Conservation (phyloP, 371 early-diverging fungal genomes). For the Lichtheimia hyalospora region DNA sequence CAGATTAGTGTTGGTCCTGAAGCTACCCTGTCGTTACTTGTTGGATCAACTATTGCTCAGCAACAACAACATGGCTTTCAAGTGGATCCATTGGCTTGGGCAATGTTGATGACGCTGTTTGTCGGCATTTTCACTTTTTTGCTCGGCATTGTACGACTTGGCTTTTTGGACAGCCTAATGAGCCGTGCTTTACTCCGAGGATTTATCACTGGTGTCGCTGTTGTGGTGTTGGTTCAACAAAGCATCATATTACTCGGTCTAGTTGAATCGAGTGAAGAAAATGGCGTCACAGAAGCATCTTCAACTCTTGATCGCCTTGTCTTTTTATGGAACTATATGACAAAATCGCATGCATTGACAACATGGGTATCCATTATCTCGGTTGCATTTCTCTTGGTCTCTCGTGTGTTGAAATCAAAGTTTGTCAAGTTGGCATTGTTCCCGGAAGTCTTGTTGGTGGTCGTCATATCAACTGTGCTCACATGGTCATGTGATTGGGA, state of each 20-base stretch:
- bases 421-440: constrained; percentile 60
- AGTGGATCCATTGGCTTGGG: constrained; percentile 60
- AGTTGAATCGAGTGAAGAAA: constrained; percentile 37
- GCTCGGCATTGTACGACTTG: constrained; percentile 90
- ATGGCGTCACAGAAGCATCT: constrained; percentile 62
- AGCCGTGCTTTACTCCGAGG: constrained; percentile 89
- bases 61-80: constrained; percentile 45
- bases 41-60: constrained; percentile 75
- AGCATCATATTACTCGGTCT: constrained; percentile 76
- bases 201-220: constrained; percentile 90
- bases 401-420: constrained; percentile 60
- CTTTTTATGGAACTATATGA: constrained; percentile 56
- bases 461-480: constrained; percentile 66
- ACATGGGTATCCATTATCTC: constrained; percentile 66
- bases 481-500: constrained; percentile 70
- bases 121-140: constrained; percentile 89
- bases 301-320: constrained; percentile 75
- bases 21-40: constrained; percentile 86
- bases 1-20: constrained; percentile 92
- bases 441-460: constrained; percentile 88
- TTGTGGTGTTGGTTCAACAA: constrained; percentile 89
- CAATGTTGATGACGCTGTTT: constrained; percentile 76
- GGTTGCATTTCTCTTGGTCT: constrained; percentile 62
- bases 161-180: constrained; percentile 93
- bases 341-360: constrained; percentile 65